Evolutionary conservation across 1,284 basidiomycete species (phyloP).

Genomic region (Naganishia sp.): DNA sequence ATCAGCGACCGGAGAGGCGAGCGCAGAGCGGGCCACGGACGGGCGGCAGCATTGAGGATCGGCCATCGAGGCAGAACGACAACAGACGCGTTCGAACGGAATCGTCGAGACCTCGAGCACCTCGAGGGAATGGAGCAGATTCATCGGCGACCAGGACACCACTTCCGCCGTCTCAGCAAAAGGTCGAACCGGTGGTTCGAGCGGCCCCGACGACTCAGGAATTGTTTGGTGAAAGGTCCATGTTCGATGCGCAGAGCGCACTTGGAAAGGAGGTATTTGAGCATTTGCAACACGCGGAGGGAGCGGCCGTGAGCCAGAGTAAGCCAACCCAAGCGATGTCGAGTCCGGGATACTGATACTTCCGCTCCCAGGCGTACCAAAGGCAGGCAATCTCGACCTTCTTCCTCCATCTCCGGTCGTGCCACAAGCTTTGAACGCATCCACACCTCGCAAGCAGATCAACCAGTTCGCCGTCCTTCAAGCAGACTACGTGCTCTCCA

Average conservation of each 20-base stretch:
- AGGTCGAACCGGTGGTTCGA: background rate
- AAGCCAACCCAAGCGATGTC: background rate
- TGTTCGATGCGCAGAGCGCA: slow-evolving; percentile 18
- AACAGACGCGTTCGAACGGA: background rate
- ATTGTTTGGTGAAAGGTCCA: slow-evolving; percentile 26
- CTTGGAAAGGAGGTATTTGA: slow-evolving; percentile 17
- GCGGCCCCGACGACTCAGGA: slow-evolving; percentile 17
- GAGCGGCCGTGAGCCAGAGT: slow-evolving; percentile 3
- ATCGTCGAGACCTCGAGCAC: slow-evolving; percentile 6
- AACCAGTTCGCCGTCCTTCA: slow-evolving; percentile 24
- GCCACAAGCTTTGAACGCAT: slow-evolving; percentile 6
- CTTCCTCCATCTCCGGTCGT: slow-evolving; percentile 15
- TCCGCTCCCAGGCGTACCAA: background rate
- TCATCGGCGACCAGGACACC: background rate
- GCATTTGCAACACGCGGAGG: background rate
- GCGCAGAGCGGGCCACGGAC: background rate
- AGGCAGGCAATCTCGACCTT: slow-evolving; percentile 13
- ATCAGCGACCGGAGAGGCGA: background rate
- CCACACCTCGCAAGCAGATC: slow-evolving; percentile 23
- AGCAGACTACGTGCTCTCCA: slow-evolving; percentile 30
- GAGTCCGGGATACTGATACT: too few relatives aligned
- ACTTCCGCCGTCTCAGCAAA: background rate
- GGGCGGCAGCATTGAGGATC: background rate
- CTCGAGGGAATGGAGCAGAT: background rate
- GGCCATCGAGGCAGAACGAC: slow-evolving; percentile 2